Conservation (phyloP, 768 basidiomycete species). For the Trametes gibbosa region DNA sequence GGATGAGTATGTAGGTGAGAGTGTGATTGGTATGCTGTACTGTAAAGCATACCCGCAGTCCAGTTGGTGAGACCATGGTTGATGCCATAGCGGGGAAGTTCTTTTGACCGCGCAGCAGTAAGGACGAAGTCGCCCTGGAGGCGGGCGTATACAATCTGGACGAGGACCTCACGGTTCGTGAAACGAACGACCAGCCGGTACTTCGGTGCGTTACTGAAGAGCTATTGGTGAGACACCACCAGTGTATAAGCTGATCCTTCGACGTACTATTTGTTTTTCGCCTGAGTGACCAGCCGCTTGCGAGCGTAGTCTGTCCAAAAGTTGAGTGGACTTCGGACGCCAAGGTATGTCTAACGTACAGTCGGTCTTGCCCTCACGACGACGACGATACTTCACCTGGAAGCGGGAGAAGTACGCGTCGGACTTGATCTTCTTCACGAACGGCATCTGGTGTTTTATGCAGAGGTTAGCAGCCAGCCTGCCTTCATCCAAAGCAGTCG, state of each 20-base stretch:
- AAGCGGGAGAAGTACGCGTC: constrained; percentile 97
- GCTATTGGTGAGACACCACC: background rate
- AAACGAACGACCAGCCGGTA: constrained; percentile 99
- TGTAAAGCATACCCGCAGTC: constrained; percentile 70
- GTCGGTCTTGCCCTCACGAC: constrained; percentile 98
- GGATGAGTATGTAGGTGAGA: background rate
- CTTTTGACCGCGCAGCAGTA: constrained; percentile 81
- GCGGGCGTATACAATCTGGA: constrained; percentile 95
- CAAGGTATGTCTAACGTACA: constrained; percentile 43
- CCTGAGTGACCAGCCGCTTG: constrained; percentile 94
- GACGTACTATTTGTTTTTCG: constrained; percentile 97
- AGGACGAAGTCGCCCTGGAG: constrained; percentile 96
- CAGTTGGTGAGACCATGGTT: constrained; percentile 99
- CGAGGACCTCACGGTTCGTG: constrained; percentile 96
- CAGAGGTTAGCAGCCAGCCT: constrained; percentile 13
- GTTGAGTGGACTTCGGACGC: background rate
- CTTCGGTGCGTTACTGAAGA: constrained; percentile 84
- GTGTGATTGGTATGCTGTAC: no score
- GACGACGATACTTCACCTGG: constrained; percentile 97
- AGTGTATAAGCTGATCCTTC: background rate
- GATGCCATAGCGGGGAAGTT: constrained; percentile 95
- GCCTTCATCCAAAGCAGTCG: constrained; percentile 29
- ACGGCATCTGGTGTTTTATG: constrained; percentile 68
- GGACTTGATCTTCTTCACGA: constrained; percentile 96
- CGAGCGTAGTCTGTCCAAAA: constrained; percentile 82